Evolutionary conservation across 257 asterid genomes (phyloP), one percentile per base, ranked within the genome.

Genomic region (Rubia yunnanensis): DNA sequence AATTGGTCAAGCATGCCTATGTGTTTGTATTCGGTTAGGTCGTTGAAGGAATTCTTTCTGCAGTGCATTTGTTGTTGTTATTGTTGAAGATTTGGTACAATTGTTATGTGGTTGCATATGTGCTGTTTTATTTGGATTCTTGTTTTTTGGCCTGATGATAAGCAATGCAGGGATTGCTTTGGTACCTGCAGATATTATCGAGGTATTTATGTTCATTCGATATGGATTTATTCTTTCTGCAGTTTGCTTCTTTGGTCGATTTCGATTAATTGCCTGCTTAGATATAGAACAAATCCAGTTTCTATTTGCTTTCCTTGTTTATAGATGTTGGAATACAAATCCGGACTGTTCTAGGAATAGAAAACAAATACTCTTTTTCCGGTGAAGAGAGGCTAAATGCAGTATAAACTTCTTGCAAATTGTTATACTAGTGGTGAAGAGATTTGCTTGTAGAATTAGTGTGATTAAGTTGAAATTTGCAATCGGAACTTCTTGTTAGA

Each of bases 131-230:
- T 48, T 17, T 56, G 28, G n/a, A 10, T 5, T 36, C 36, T 35
- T 60, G 60, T 65, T 14, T 65, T 54, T 18, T 73, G 64, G 22
- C 27, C 39, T 34, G 74, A 64, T 62, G 48, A 35, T 63, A 72
- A 70, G 73, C 74, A 71, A 65, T 73, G 72, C 63, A 63, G 28
- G 77, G 68, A 28, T 60, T 60, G 15, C 28, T 32, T 58, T 60
- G 73, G 32, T 63, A 72, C 68, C 72, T 18, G 60, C 74, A 68
- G 66, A 63, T 35, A 48, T 69, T 60, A 46, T 67, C 58, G 5
- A 79, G 82, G 84, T 78, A 74, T 68, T 24, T 39, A 28, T 53
- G 59, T 41, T 63, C 32, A 18, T 49, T 41, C n/a, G 15, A n/a
- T 41, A 13, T 26, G 13, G 18, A 60, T 60, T 3, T 27, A 17